Base-by-base conservation (phyloP, 2,329 filamentous ascomycete genomes). In the Graphilbum sp. region DNA sequence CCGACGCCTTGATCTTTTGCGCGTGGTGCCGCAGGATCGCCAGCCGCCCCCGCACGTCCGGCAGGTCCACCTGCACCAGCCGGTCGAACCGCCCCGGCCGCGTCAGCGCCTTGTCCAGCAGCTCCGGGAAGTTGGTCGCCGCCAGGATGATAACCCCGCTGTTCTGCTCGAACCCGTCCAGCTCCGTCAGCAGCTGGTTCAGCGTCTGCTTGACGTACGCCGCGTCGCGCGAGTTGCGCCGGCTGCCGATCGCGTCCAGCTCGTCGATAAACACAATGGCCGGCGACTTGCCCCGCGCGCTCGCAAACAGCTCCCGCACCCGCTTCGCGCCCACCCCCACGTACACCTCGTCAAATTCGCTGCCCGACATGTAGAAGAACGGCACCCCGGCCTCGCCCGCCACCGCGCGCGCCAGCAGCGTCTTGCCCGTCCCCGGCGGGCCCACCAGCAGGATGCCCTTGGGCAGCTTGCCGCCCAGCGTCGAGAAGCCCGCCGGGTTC, bases 351-450 rank as follows among this genome's bases (percentile, higher is more conserved):
- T 98, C 90, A 54, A 98, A 98, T 57, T 98, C 90, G 41, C 85
- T 93, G 36, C 90, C 90, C 52, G 90, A 98, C 88, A 98, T 96
- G 69, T 95, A 98, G 69, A 96, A 98, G 69, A 98, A 98, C 2
- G 90, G 90, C 16, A 98, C 90, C 40, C 88, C 90, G 38, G 90
- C 87, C 63, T 98, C 90, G 37, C 90, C 90, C 35, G 90, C 90
- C 43, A 98, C 90, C 39, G 90, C 92, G 51, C 90, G 79, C 45
- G 90, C 90, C 43, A 98, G 72, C 31, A 98, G 72, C 12, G 90
- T 98, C 63, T 98, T 98, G 62, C 90, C 90, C 43, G 90, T 98
- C 63, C 90, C 90, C 37, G 90, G 90, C 53, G 90, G 90, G 1
- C 90, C 90, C 52, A 94, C 85, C 19, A 98, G 72, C 36, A 98